Conservation (phyloP, 805 yeast species). For the Debaryomyces castellii region DNA sequence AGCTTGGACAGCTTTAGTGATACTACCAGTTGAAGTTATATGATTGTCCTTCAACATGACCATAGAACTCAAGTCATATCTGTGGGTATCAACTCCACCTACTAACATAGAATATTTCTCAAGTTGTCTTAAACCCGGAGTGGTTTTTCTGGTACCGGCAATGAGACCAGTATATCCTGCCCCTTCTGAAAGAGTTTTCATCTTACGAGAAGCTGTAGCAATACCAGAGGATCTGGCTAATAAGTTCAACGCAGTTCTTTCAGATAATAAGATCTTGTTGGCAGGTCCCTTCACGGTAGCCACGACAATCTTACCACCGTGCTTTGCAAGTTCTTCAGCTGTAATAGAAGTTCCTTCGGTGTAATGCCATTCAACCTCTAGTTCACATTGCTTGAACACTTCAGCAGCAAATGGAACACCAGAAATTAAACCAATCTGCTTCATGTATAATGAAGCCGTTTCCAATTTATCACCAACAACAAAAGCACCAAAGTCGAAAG, state of each 20-base stretch:
- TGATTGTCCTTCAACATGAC: conserved; percentile 96
- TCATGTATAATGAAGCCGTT: conserved; percentile 77
- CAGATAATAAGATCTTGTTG: conserved; percentile 75
- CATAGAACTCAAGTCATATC: conserved; percentile 90
- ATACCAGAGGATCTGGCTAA: conserved; percentile 84
- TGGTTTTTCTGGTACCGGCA: conserved; percentile 97
- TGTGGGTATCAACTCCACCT: conserved; percentile 91
- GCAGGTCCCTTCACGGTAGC: conserved; percentile 83
- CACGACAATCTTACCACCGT: conserved; percentile 58
- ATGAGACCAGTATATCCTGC: conserved; percentile 77
- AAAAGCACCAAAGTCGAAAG: conserved; percentile 91
- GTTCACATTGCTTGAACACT: conserved; percentile 72
- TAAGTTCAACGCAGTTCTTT: conserved; percentile 80
- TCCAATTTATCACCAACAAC: conserved; percentile 82
- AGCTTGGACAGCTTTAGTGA: conserved; percentile 72
- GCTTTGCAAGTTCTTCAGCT: conserved; percentile 44
- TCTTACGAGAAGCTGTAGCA: conserved; percentile 68
- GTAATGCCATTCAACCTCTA: conserved; percentile 69
- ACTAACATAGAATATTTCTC: conserved; percentile 95
- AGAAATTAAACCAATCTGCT: conserved; percentile 73
- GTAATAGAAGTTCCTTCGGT: conserved; percentile 61
- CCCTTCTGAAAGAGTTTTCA: conserved; percentile 60
- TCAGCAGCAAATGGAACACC: conserved; percentile 91
- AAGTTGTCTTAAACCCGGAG: conserved; percentile 86
- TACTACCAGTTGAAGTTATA: conserved; percentile 89